These are phyloP conservation scores for Agrocybe chaxingu DNA, from an alignment of 768 basidiomycete species.

Conservation along the genomic window DNA sequence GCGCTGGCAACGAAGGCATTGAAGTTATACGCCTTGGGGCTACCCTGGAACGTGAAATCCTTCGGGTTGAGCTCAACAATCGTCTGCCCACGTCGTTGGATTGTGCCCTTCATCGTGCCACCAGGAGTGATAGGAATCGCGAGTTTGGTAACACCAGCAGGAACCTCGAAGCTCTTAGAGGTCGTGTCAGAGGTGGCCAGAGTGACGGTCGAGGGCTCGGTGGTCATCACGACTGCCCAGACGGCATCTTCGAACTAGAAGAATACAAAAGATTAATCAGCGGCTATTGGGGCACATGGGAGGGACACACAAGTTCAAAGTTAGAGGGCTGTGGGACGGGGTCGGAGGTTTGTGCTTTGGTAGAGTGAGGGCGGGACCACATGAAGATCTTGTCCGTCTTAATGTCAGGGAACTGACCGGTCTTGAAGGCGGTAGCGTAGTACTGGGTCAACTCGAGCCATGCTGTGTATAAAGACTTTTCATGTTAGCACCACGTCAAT, in stretches of 20 bases:
- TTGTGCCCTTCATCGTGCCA: constrained; percentile 44
- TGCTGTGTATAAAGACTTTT: constrained; percentile 26
- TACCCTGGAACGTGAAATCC: constrained; percentile 51
- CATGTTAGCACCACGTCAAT: constrained; percentile 4
- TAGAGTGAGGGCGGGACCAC: constrained; percentile 69
- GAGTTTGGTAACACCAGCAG: constrained; percentile 60
- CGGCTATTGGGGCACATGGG: constrained; percentile 12
- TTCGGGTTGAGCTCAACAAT: constrained; percentile 46
- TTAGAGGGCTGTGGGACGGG: constrained; percentile 53
- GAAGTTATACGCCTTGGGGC: constrained; percentile 63
- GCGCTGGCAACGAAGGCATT: constrained; percentile 61
- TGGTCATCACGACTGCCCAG: constrained; percentile 69
- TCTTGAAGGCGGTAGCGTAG: constrained; percentile 72
- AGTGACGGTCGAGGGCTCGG: constrained; percentile 50
- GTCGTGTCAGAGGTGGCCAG: constrained; percentile 46
- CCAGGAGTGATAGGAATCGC: constrained; percentile 53
- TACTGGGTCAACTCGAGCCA: constrained; percentile 67
- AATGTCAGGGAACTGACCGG: constrained; percentile 55
- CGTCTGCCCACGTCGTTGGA: constrained; percentile 45
- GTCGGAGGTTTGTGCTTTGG: constrained; percentile 51
- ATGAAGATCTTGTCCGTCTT: constrained; percentile 61
- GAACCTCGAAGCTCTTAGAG: constrained; percentile 44
- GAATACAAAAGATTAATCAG: neutral
- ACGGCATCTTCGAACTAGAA: constrained; percentile 55
- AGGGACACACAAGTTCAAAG: constrained; percentile 48